A percentile compares a stretch with the other conserved stretches of the same genome.
phyloP scores from a whole-genome alignment of 352 stramenopile species.

The Globisporangium abappressorium region DNA sequence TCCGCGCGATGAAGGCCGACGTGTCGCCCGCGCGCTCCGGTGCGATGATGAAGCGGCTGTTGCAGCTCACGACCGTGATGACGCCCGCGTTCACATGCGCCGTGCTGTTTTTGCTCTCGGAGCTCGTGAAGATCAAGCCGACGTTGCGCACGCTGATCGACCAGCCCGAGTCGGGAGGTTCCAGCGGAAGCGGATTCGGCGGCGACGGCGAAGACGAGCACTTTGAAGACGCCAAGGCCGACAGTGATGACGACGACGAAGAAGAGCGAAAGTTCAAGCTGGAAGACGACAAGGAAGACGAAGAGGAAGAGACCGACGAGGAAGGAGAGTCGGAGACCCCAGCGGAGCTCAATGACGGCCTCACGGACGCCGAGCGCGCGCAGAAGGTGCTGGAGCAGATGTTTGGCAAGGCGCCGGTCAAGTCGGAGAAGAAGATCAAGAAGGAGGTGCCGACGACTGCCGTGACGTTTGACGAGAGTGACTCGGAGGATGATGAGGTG shows the following conservation, averaged over 20 bases:
- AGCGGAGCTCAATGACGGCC: slow-evolving; percentile 32
- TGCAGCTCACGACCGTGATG: slow-evolving; percentile 82
- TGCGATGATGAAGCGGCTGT: slow-evolving; percentile 94
- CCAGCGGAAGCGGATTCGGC: slow-evolving; percentile 4
- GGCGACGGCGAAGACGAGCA: slow-evolving; percentile 44
- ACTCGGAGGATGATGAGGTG: slow-evolving; percentile 32
- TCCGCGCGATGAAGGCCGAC: slow-evolving; percentile 96
- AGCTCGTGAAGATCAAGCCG: slow-evolving; percentile 88
- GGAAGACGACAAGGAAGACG: slow-evolving; percentile 41
- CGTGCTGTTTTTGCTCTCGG: slow-evolving; percentile 94
- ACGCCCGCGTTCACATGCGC: slow-evolving; percentile 89
- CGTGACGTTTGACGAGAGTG: slow-evolving; percentile 24
- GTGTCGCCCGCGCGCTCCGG: slow-evolving; percentile 71
- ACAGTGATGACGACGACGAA: slow-evolving; percentile 2
- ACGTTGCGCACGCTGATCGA: slow-evolving; percentile 70
- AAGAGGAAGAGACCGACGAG: slow-evolving; percentile 28
- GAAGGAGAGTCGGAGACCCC: slow-evolving; percentile 25
- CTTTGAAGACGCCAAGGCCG: slow-evolving; percentile 46
- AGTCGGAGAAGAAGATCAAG: slow-evolving; percentile 18
- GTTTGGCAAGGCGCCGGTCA: slow-evolving; percentile 42
- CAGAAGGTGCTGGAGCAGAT: slow-evolving; percentile 59
- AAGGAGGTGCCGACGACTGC: slow-evolving; percentile 20
- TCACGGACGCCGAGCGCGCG: slow-evolving; percentile 50
- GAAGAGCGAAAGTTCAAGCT: slow-evolving; percentile 22
- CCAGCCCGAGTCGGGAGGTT: slow-evolving; percentile 41